phyloP scores from a whole-genome alignment of 495 filamentous ascomycete species.

The Sphaerosporella brunnea region DNA sequence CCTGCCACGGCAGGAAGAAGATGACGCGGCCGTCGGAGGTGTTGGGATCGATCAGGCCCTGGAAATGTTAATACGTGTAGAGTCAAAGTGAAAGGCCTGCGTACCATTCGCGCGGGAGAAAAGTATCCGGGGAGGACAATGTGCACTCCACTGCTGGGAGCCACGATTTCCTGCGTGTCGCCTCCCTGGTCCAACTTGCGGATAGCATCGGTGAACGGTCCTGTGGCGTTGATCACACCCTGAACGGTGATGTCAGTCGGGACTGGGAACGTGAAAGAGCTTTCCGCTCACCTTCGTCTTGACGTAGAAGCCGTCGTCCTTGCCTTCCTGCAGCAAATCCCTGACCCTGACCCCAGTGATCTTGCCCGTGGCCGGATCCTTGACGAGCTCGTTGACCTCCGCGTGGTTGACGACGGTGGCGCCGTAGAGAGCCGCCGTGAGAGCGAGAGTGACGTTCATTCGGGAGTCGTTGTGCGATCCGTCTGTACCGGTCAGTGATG shows the following conservation, averaged over 20 bases:
- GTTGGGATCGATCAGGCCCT: conserved; percentile 74
- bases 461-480: conserved; percentile 95
- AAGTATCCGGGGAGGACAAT: conserved; percentile 92
- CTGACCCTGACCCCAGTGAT: conserved; percentile 63
- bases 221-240: conserved; percentile 92
- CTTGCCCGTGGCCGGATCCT: conserved; percentile 52
- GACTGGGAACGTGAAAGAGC: neutral
- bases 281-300: conserved; percentile 38
- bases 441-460: conserved; percentile 92
- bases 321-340: conserved; percentile 48
- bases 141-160: conserved; percentile 85
- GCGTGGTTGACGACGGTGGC: conserved; percentile 83
- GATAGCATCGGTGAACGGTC: conserved; percentile 85
- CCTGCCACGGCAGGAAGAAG: conserved; percentile 98
- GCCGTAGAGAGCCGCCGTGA: conserved; percentile 90
- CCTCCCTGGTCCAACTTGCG: conserved; percentile 57
- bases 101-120: conserved; percentile 73
- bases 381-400: conserved; percentile 70
- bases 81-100: neutral
- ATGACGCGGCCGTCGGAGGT: conserved; percentile 95
- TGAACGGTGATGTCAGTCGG: conserved; percentile 16
- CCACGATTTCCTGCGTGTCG: conserved; percentile 45
- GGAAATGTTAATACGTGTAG: neutral
- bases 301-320: conserved; percentile 49
- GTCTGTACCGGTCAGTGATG: conserved; percentile 35